Evolutionary conservation across 495 filamentous ascomycete genomes (phyloP), one percentile per base, ranked within the genome.

Genomic region (Lophiotrema nucula): DNA sequence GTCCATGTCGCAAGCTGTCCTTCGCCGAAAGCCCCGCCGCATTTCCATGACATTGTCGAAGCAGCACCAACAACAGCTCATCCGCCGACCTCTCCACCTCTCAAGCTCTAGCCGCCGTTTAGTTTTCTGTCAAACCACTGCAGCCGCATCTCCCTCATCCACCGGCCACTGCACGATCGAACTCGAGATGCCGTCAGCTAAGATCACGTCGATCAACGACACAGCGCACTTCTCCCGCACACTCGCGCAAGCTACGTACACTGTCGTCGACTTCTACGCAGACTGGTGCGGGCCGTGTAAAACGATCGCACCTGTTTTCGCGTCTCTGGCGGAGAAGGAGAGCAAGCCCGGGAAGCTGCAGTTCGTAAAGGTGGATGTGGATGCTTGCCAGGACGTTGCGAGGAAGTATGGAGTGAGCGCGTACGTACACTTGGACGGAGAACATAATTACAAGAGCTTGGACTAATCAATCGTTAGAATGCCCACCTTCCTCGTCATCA

Each of bases 201-300:
- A 46, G 22, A 63, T 61, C 38, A 53, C 43, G 8, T 18, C 25
- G 21, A 42, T 64, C 35, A 58, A 24, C 39, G 48, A 45, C 1
- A 23, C 61, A n/a, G 45, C 65, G 22, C 62, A 67, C 48, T 62
- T 67, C 47, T 46, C 33, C 47, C 53, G 38, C 8, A 24, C 64
- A 12, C 56, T 67, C 35, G 19, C 64, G 21, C n/a, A 19, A 8
- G 13, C 57, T 21, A 62, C 64, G 0, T 67, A 67, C 55, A 51
- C 64, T 0, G 51, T 69, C 55, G 54, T 62, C 48, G 67, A 69
- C 53, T 69, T 69, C 65, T 67, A 67, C 50, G 67, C 67, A 47
- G 62, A 65, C 58, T 69, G 67, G 67, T 69, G 67, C 47, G 67
- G 67, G 8, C 67, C 67, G 11, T 69, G 67, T 51, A 69, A 69